These are phyloP conservation scores for Heliamphora exappendiculata DNA, from an alignment of 148 eudicot species.

Conservation along the genomic window DNA sequence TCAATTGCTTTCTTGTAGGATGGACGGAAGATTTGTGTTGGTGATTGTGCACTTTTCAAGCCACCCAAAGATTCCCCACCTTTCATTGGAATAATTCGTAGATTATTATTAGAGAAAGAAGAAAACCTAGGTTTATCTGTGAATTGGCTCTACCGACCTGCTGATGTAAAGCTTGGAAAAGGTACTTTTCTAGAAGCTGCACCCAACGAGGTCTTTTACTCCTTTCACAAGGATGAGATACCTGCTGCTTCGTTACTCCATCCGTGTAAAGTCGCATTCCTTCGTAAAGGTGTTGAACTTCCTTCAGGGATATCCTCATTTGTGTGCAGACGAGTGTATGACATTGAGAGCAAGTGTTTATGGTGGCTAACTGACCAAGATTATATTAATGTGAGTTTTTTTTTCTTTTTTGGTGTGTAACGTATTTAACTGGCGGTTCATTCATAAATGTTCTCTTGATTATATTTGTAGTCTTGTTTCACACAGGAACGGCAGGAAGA, in stretches of 20 bases:
- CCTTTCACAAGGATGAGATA: slow-evolving; percentile 78
- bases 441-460: background rate
- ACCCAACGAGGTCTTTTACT: slow-evolving; percentile 83
- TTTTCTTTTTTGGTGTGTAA: background rate
- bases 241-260: slow-evolving; percentile 83
- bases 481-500: slow-evolving; percentile 84
- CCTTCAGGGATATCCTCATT: slow-evolving; percentile 69
- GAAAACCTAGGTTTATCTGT: slow-evolving; percentile 42
- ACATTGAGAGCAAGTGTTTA: slow-evolving; percentile 60
- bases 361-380: slow-evolving; percentile 85
- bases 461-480: slow-evolving; percentile 13
- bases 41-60: slow-evolving; percentile 84
- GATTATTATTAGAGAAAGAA: slow-evolving; percentile 36
- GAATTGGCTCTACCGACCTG: slow-evolving; percentile 88
- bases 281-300: slow-evolving; percentile 76
- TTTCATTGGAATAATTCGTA: slow-evolving; percentile 60
- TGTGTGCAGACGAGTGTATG: slow-evolving; percentile 80
- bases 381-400: slow-evolving; percentile 59
- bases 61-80: slow-evolving; percentile 63
- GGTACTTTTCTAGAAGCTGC: slow-evolving; percentile 57
- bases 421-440: background rate
- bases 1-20: slow-evolving; percentile 37
- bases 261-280: slow-evolving; percentile 89
- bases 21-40: slow-evolving; percentile 62
- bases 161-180: slow-evolving; percentile 60